Evolutionary conservation across 306 rosid species (phyloP), one percentile per base, ranked within the genome.

Genomic region (Neltuma alba): DNA sequence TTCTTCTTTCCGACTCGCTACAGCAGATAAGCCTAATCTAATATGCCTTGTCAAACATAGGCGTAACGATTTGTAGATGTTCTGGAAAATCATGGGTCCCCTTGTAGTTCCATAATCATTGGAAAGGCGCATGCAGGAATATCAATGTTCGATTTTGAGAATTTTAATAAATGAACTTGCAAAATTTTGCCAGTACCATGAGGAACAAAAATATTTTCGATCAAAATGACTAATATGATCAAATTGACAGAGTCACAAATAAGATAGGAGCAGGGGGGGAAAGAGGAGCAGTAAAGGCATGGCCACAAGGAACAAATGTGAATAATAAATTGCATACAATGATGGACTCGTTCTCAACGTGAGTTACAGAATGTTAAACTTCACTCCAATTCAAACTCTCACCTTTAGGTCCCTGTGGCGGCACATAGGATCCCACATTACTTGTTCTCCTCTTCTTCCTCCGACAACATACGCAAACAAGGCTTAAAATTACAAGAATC

Each of bases 401-500:
- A 96, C 99, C 92, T 90, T 96, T 96, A 62, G 85, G 91, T 55
- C 85, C 83, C 27, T 81, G 85, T 6, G 81, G 85, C 14, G 88
- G 97, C 40, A 57, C 82, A 75, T 90, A 88, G 77, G 88, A 80
- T 18, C 18, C 89, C 40, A 87, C 91, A 36, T 89, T 92, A 30
- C 92, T 90, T 63, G 93, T 91, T 87, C 73, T 68, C 72, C 86
- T 89, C 85, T 88, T 89, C 84, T 87, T 93, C 88, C 87, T 96
- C 16, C 83, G 70, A 36, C 90, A 81, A 73, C 89, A 93, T 30
- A 96, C 60, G 82, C 89, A 91, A 30, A 83, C 75, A 57, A 91
- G 12, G 77, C 89, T 89, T 42, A 96, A 34, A 50, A 93, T 85
- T 41, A 87, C 55, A 21, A 96, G 74, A 31, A 96, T 21, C 60